phyloP scores from a whole-genome alignment of 2,329 filamentous ascomycete genomes.

The Pseudocercospora crystallina region DNA sequence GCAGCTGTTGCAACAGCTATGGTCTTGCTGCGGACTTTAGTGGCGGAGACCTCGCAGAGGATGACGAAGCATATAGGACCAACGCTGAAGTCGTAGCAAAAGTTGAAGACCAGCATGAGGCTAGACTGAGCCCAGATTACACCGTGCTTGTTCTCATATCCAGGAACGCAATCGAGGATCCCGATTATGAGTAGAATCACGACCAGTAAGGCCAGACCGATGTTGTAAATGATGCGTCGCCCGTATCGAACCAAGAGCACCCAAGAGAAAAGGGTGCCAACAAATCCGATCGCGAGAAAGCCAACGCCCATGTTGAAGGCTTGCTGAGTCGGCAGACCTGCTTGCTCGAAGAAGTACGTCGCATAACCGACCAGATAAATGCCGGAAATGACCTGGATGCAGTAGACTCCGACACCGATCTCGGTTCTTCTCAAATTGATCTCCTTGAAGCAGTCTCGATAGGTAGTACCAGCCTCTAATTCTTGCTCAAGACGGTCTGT shows the following conservation, averaged over 20 bases:
- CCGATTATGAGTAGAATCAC: conserved; percentile 41
- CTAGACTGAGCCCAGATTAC: conserved; percentile 44
- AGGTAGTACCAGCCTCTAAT: conserved; percentile 40
- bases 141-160: conserved; percentile 27
- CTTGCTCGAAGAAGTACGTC: conserved; percentile 51
- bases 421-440: conserved; percentile 45
- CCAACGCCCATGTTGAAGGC: conserved; percentile 45
- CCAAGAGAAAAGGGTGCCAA: conserved; percentile 46
- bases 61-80: conserved; percentile 43
- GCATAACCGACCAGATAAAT: conserved; percentile 46
- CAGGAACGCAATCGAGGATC: conserved; percentile 40
- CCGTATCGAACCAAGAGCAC: conserved; percentile 39
- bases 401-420: conserved; percentile 46
- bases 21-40: conserved; percentile 40
- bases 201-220: conserved; percentile 37
- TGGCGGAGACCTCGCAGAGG: conserved; percentile 40
- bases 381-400: conserved; percentile 45
- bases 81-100: conserved; percentile 39
- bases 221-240: conserved; percentile 42
- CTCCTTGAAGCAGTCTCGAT: conserved; percentile 43
- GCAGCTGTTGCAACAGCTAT: conserved; percentile 41
- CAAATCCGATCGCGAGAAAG: conserved; percentile 43
- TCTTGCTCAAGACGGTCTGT: conserved; percentile 40
- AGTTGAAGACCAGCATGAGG: conserved; percentile 39
- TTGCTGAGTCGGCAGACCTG: conserved; percentile 40